Conservation (phyloP, 257 asterid species). For the Cynanchum wilfordii region DNA sequence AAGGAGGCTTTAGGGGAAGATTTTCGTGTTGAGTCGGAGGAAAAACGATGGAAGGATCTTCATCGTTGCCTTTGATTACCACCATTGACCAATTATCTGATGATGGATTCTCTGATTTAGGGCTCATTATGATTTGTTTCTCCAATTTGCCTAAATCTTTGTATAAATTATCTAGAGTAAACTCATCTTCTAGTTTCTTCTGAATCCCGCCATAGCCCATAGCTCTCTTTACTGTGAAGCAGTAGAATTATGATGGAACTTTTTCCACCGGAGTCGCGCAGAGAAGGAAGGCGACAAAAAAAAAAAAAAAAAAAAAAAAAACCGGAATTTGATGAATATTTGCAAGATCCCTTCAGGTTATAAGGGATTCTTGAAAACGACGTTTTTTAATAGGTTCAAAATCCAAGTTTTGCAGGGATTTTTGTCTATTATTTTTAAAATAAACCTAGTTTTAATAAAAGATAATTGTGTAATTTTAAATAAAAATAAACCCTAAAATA, state of each 20-base stretch:
- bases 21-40: constrained; percentile 56
- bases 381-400: too few relatives aligned
- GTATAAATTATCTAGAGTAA: background rate
- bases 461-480: too few relatives aligned
- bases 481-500: too few relatives aligned
- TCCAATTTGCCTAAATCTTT: constrained; percentile 11
- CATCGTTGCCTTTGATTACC: constrained; percentile 30
- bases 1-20: constrained; percentile 35
- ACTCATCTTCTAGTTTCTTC: constrained; percentile 6
- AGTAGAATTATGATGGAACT: background rate
- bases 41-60: constrained; percentile 10
- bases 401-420: too few relatives aligned
- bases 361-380: too few relatives aligned
- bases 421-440: too few relatives aligned
- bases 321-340: too few relatives aligned
- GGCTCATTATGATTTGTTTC: background rate
- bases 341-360: too few relatives aligned
- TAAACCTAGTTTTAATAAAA: too few relatives aligned
- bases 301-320: too few relatives aligned
- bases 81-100: constrained; percentile 42
- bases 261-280: background rate
- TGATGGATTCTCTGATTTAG: constrained; percentile 12
- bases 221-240: background rate
- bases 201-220: constrained; percentile 1
- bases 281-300: background rate